Conservation (phyloP, 1,284 basidiomycete genomes). For the Megacollybia platyphylla region DNA sequence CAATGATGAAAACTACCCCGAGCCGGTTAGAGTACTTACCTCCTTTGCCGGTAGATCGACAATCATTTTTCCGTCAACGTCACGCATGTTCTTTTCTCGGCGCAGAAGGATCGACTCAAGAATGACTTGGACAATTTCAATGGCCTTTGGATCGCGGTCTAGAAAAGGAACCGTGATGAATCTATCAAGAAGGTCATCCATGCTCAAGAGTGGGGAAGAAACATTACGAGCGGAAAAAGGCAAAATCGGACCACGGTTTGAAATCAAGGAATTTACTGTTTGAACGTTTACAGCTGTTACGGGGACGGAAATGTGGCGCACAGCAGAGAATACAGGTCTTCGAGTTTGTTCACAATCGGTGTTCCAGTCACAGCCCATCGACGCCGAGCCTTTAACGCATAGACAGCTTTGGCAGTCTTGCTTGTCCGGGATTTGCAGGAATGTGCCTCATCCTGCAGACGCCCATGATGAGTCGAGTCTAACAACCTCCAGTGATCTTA, state of each 20-base stretch:
- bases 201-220: not conserved
- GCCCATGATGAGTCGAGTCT: no score
- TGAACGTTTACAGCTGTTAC: constrained; percentile 2
- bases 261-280: constrained; percentile 78
- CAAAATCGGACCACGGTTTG: constrained; percentile 84
- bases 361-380: constrained; percentile 94
- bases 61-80: constrained; percentile 79
- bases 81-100: constrained; percentile 92
- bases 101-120: constrained; percentile 81
- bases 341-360: constrained; percentile 91
- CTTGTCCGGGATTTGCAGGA: constrained; percentile 89
- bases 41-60: constrained; percentile 85
- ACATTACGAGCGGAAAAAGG: constrained; percentile 74
- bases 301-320: constrained; percentile 19
- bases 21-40: constrained; percentile 19
- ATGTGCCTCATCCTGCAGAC: constrained; percentile 71
- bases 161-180: constrained; percentile 88
- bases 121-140: constrained; percentile 89
- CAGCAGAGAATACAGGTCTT: constrained; percentile 86
- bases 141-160: constrained; percentile 77
- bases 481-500: no score
- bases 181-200: constrained; percentile 20
- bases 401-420: constrained; percentile 85
- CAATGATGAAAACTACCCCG: not conserved
- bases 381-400: constrained; percentile 66